Evolutionary conservation across 2,329 filamentous ascomycete genomes (phyloP), one percentile per base, ranked within the genome.

Genomic region (Lasiodiplodia citricola): DNA sequence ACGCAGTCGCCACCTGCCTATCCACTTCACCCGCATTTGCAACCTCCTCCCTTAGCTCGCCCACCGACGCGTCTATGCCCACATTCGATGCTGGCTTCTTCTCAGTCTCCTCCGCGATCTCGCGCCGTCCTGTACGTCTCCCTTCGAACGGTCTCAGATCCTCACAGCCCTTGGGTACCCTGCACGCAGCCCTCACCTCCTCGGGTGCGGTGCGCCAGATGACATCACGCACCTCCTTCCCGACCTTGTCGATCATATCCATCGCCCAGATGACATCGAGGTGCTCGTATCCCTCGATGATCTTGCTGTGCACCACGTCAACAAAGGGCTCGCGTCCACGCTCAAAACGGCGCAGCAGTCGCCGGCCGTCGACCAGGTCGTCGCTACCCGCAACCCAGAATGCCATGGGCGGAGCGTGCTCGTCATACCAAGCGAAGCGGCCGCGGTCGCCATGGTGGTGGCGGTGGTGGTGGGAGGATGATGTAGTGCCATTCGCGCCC

Each of bases 231-330:
- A 97, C 83, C 80, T 97, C 94, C 68, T 83, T 85, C 5, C 94
- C 96, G 0, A 97, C 92, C 77, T 95, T 88, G 58, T 95, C 90
- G 18, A 94, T 88, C 0, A 90, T 89, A 75, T 97, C 94, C 85
- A 97, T 93, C 0, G 94, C 94, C 95, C 95, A 97, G 47, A 98
- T 89, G 1, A 97, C 93, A 80, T 97, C 95, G 4, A 98, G 85
- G 80, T 98, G 95, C 81, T 97, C 95, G 77, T 97, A 97, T 57
- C 91, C 92, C 2, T 92, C 89, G 54, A 97, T 91, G 25, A 96
- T 84, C 76, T 93, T 96, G 71, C 87, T 87, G 80, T 97, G 92
- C 4, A 97, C 92, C 5, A 97, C 82, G 50, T 87, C 84, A 10
- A 96, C 93, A 75, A 93, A 85, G 1, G 95, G 95, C 79, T 98